phyloP scores from a whole-genome alignment of 495 filamentous ascomycete species.

The Penicillium dipodomyicola region DNA sequence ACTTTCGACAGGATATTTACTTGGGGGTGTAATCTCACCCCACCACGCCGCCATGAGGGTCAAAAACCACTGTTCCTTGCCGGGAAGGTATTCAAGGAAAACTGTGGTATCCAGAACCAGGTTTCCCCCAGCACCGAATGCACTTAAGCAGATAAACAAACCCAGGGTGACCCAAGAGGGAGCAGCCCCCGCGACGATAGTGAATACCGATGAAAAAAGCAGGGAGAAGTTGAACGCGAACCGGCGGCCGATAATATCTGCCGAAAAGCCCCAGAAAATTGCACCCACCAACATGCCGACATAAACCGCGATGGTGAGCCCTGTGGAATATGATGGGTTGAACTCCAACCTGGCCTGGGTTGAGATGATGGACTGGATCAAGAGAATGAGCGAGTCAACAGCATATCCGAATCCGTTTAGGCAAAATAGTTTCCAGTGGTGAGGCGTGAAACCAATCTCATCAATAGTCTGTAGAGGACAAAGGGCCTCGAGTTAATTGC shows the following conservation, averaged over 20 bases:
- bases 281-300: constrained; percentile 47
- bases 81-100: constrained; percentile 52
- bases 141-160: constrained; percentile 44
- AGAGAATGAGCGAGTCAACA: constrained; percentile 65
- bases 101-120: constrained; percentile 67
- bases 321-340: constrained; percentile 34
- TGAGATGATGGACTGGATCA: constrained; percentile 57
- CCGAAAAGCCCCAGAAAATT: constrained; percentile 53
- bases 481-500: background rate
- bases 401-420: constrained; percentile 68
- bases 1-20: background rate
- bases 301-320: constrained; percentile 26
- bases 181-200: constrained; percentile 47
- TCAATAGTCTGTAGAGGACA: constrained; percentile 54
- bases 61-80: constrained; percentile 44
- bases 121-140: constrained; percentile 62
- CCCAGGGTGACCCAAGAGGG: constrained; percentile 51
- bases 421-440: constrained; percentile 68
- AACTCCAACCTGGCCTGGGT: constrained; percentile 53
- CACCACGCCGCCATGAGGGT: constrained; percentile 53
- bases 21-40: constrained; percentile 26
- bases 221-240: constrained; percentile 54
- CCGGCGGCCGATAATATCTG: constrained; percentile 54
- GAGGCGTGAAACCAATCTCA: constrained; percentile 67
- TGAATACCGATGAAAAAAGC: constrained; percentile 48